phyloP scores from a whole-genome alignment of 768 basidiomycete genomes.

The Lactarius akahatsu region DNA sequence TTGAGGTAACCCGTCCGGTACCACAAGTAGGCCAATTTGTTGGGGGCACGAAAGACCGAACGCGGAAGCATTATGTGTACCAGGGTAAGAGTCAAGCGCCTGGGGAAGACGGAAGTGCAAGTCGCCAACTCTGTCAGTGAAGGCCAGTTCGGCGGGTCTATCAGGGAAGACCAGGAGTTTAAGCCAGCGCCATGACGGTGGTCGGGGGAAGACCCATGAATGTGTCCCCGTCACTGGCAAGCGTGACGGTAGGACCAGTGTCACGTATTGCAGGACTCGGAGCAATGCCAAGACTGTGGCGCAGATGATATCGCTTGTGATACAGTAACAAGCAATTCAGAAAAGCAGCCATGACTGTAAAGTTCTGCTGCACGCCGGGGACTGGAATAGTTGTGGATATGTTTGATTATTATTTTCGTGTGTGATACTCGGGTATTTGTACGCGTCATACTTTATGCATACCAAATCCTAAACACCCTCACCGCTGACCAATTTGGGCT shows the following conservation, averaged over 20 bases:
- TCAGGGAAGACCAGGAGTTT: not conserved
- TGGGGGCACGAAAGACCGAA: conserved; percentile 32
- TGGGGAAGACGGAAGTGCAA: conserved; percentile 41
- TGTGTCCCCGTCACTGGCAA: conserved; percentile 25
- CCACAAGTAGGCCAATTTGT: conserved; percentile 11
- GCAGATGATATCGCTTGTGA: not conserved
- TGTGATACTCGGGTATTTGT: no score
- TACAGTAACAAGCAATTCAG: not conserved
- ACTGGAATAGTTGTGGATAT: no score
- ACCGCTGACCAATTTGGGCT: no score
- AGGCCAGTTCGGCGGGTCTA: not conserved
- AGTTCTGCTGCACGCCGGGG: no score
- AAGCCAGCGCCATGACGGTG: conserved; percentile 32
- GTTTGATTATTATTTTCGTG: no score
- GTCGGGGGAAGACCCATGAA: conserved; percentile 34
- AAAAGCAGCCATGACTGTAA: not conserved
- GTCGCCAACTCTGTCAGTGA: conserved; percentile 34
- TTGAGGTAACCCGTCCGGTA: not conserved
- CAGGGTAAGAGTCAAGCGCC: conserved; percentile 19
- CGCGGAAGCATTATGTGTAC: conserved; percentile 20
- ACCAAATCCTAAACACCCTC: no score
- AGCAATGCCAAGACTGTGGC: not conserved
- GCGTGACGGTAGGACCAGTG: conserved; percentile 27
- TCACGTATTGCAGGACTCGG: not conserved
- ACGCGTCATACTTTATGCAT: no score